phyloP scores from a whole-genome alignment of 2,329 filamentous ascomycete species.

The Aspergillus pseudoterreus region DNA sequence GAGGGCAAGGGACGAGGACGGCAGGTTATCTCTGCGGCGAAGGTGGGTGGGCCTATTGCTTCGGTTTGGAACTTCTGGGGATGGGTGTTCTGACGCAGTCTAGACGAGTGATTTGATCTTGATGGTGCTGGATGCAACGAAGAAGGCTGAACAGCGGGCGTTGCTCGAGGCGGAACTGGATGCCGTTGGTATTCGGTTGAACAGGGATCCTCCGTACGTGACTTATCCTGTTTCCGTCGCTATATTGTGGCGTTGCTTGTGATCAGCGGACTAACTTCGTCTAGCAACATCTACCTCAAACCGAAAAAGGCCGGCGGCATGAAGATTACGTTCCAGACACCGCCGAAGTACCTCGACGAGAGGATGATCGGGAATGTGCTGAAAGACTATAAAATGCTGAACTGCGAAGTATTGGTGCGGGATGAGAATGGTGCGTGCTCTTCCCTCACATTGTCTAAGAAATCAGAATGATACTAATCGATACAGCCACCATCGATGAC shows the following conservation, averaged over 20 bases:
- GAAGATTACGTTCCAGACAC: slow-evolving; percentile 93
- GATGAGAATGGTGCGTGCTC: slow-evolving; percentile 69
- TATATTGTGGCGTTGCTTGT: no score
- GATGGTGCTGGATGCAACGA: slow-evolving; percentile 96
- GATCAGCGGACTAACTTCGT: neutral
- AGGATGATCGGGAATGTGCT: slow-evolving; percentile 98
- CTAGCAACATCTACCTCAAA: slow-evolving; percentile 94
- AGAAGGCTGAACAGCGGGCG: slow-evolving; percentile 87
- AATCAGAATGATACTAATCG: slow-evolving; percentile 1
- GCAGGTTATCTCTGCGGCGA: slow-evolving; percentile 95
- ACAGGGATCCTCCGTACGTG: slow-evolving; percentile 79
- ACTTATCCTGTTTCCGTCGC: neutral
- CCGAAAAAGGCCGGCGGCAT: slow-evolving; percentile 93
- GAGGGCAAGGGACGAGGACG: slow-evolving; percentile 94
- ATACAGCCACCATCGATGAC: slow-evolving; percentile 82
- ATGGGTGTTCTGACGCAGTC: neutral
- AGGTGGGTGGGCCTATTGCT: slow-evolving; percentile 45
- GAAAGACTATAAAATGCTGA: slow-evolving; percentile 97
- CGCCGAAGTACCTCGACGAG: slow-evolving; percentile 89
- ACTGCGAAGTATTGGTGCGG: slow-evolving; percentile 91
- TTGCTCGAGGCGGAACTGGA: slow-evolving; percentile 89
- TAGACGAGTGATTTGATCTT: slow-evolving; percentile 90
- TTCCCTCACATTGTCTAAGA: neutral
- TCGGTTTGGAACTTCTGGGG: neutral
- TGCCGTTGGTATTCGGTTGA: slow-evolving; percentile 89